Base-by-base conservation (phyloP, 192 early-diverging fungal genomes). In the Phycomyces blakesleeanus region DNA sequence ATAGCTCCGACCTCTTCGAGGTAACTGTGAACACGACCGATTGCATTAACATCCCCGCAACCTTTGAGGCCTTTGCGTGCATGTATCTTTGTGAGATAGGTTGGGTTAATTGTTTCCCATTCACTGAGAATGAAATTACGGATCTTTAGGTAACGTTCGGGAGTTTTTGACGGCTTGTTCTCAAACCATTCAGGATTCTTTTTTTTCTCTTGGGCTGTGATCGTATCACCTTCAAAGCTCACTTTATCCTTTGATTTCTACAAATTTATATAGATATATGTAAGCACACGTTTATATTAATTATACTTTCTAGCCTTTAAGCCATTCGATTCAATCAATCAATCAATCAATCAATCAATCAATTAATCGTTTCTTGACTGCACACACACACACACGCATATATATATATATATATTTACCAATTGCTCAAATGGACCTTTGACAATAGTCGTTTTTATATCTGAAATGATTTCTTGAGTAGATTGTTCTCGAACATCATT, bases 21-120 rank as follows among this genome's bases (percentile, higher is more conserved):
- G 76, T 89, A 97, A 14, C 78, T 58, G 66, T 96, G 93, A 38
- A 97, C 87, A 1, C 95, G 76, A 2, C 88, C 84, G 22, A 97
- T 94, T 3, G 93, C 93, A 67, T 97, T 94, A 21, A 97, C 95
- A 57, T 97, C 95, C 21, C 93, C 91, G 62, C 91, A 93, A 71
- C 92, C 89, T 59, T 82, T 79, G 15, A 97, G 70, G 0, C 86
- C 90, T 1, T 81, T 82, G 20, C 94, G 80, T 4, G 86, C 85
- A 29, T 77, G 81, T 24, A 89, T 91, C 70, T 96, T 96, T 5
- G 93, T 92, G 51, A 96, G 70, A 57, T 95, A 95, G 26, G 80
- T 73, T 2, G 89, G 87, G 41, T 78, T 79, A 16, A 69, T 71
- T 1, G 66, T 66, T 47, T 85, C 71, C 95, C 95, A 98, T 38